A percentile compares a stretch with the other conserved stretches of the same genome.
Conservation (phyloP, 495 filamentous ascomycete genomes). For the Achaetomiella virescens region DNA sequence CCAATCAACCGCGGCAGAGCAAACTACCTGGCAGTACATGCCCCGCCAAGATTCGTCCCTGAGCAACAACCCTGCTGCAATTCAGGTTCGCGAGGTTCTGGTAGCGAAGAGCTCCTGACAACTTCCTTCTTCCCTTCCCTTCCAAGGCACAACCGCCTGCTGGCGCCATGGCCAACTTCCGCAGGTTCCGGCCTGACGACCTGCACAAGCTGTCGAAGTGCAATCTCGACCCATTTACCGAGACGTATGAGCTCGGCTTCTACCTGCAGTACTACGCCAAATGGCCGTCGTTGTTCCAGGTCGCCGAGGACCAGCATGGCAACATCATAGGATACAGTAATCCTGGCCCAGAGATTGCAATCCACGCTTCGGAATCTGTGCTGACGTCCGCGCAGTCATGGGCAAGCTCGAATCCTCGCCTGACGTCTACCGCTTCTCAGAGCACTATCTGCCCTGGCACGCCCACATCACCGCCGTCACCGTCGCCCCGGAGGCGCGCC, state of each 20-base stretch:
- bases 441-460: slow-evolving; percentile 93
- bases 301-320: slow-evolving; percentile 72
- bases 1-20: too few species aligned
- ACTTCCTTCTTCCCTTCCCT: too few species aligned
- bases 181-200: slow-evolving; percentile 40
- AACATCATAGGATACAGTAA: slow-evolving; percentile 90
- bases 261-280: slow-evolving; percentile 91
- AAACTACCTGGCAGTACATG: too few species aligned
- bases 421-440: slow-evolving; percentile 57
- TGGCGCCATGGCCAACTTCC: slow-evolving; percentile 41
- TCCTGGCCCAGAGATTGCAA: slow-evolving; percentile 16
- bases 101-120: too few species aligned
- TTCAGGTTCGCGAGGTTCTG: too few species aligned
- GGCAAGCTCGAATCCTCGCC: slow-evolving; percentile 92
- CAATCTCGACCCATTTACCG: slow-evolving; percentile 90
- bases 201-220: slow-evolving; percentile 63
- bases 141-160: neutral
- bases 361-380: neutral
- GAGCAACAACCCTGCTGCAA: too few species aligned
- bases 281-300: slow-evolving; percentile 90
- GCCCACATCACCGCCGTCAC: slow-evolving; percentile 96
- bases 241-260: slow-evolving; percentile 92
- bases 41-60: too few species aligned
- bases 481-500: slow-evolving; percentile 77
- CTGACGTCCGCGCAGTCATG: slow-evolving; percentile 60